Base-by-base conservation (phyloP, 106 monocot species). In the Ottelia alismoides region DNA sequence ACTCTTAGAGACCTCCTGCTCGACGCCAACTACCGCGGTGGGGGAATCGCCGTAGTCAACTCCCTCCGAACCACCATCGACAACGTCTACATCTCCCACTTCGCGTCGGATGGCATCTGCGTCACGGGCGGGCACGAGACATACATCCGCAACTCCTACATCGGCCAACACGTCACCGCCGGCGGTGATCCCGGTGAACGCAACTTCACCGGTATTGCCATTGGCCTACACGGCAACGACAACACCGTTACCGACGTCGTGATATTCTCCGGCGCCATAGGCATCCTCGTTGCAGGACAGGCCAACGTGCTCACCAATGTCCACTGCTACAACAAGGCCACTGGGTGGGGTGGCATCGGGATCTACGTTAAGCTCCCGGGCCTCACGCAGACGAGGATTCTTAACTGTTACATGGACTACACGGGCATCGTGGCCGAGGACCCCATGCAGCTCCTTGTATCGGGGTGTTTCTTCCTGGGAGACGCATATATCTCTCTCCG, bases 321-420 rank as follows among this genome's bases (percentile, higher is more conserved):
- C 26, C 87, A 88, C 26, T 88, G 82, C 53, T 88, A 88, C 70
- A 82, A 88, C 63, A 88, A 88, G 61, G 87, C 87, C 10, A 65
- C 78, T 0, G 75, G 70, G 11, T 82, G 58, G 45, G 78, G 82
- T n/a, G 87, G 87, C 14, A 52, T 49, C n/a, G 87, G 87, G 17
- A 76, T 88, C 25, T 60, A 82, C 48, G 21, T 88, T 30, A 72
- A 70, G 30, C 27, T 55, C n/a, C 72, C 82, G 3, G 75, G 78
- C 2, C 45, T 72, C 23, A 70, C 74, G 1, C 82, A 82, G 49
- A 82, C 87, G 20, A 54, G 87, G 28, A 88, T 88, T 50, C 30
- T 59, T 21, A 79, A 88, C 45, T 78, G 63, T 28, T 88, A 88
- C 64, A 12, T 88, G 56, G 82, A 88, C 61, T 88, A 70, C 67